Conservation (phyloP, 495 filamentous ascomycete species). For the Hypoxylon crocopeplum region DNA sequence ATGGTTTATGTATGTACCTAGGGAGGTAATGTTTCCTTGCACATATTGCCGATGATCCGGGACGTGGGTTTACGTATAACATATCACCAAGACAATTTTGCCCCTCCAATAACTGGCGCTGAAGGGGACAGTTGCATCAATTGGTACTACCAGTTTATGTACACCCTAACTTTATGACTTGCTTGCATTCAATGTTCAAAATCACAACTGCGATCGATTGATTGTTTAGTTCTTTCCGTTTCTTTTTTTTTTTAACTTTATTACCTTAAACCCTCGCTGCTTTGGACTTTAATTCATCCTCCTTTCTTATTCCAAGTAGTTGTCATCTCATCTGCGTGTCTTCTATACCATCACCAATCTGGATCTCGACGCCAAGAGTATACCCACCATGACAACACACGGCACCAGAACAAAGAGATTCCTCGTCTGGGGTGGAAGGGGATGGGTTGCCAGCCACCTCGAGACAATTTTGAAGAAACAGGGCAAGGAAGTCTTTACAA, state of each 20-base stretch:
- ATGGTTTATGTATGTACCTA: too few species aligned
- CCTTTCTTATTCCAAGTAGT: background rate
- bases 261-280: background rate
- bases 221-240: background rate
- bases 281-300: background rate
- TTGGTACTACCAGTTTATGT: too few species aligned
- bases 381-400: slow-evolving; percentile 35
- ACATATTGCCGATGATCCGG: slow-evolving; percentile 8
- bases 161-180: background rate
- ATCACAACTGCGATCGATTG: background rate
- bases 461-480: slow-evolving; percentile 66
- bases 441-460: slow-evolving; percentile 70
- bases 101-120: slow-evolving; percentile 19
- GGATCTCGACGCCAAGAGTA: background rate
- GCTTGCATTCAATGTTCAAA: background rate
- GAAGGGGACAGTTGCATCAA: slow-evolving; percentile 12
- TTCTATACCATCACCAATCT: background rate
- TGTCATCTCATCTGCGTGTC: background rate
- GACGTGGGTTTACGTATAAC: too few species aligned
- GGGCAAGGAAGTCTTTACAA: slow-evolving; percentile 64
- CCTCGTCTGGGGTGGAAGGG: slow-evolving; percentile 67
- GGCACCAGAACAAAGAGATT: slow-evolving; percentile 48
- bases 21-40: too few species aligned
- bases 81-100: slow-evolving; percentile 25
- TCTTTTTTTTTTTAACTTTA: background rate